phyloP scores from a whole-genome alignment of 306 rosid species.

The Neltuma alba region DNA sequence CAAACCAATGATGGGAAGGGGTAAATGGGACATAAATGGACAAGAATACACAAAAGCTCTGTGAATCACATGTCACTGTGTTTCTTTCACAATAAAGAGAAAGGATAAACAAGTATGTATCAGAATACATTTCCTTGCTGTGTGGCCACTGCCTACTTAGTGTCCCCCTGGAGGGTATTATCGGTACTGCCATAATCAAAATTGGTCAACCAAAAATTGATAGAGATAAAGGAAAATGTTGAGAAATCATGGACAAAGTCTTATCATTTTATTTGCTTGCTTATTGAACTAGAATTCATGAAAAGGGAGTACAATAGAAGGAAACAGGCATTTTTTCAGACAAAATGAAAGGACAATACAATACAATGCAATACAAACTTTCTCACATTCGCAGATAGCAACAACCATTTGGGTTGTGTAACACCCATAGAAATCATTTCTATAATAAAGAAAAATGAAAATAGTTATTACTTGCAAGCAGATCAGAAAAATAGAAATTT shows the following conservation, averaged over 20 bases:
- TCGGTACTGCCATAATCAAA: slow-evolving; percentile 13
- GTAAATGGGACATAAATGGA: slow-evolving; percentile 25
- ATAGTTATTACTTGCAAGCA: slow-evolving; percentile 51
- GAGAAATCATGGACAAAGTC: neutral
- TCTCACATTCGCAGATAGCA: slow-evolving; percentile 43
- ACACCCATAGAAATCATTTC: slow-evolving; percentile 55
- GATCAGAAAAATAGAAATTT: slow-evolving; percentile 51
- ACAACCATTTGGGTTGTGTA: slow-evolving; percentile 38
- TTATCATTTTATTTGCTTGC: slow-evolving; percentile 24
- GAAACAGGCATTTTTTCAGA: slow-evolving; percentile 21
- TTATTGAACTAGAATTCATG: slow-evolving; percentile 25
- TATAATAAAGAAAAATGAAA: neutral
- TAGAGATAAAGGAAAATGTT: neutral
- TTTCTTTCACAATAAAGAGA: slow-evolving; percentile 32
- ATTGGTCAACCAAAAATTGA: neutral
- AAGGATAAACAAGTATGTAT: slow-evolving; percentile 28
- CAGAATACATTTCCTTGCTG: slow-evolving; percentile 28
- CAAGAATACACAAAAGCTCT: slow-evolving; percentile 29
- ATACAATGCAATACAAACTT: slow-evolving; percentile 32
- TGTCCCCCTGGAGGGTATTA: slow-evolving; percentile 33
- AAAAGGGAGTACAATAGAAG: slow-evolving; percentile 16
- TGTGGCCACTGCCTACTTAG: slow-evolving; percentile 32
- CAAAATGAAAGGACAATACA: slow-evolving; percentile 31
- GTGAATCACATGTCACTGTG: slow-evolving; percentile 49
- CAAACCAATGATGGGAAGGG: slow-evolving; percentile 37